phyloP scores from a whole-genome alignment of 1,284 basidiomycete genomes.

The Cerrena zonata region DNA sequence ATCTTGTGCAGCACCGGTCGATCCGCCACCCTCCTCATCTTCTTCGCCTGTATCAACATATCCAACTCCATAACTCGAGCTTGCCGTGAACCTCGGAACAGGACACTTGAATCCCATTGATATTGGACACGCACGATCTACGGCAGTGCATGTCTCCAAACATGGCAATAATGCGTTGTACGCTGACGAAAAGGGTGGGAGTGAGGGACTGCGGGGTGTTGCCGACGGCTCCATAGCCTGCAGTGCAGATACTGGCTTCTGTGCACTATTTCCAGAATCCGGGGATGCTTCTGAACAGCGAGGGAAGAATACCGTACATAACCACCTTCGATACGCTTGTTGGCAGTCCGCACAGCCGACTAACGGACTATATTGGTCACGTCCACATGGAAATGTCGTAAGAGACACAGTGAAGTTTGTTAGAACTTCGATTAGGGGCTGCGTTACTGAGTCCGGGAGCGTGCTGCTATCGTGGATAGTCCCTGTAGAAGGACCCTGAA shows the following conservation, averaged over 20 bases:
- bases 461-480: slow-evolving; percentile 45
- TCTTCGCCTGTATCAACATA: slow-evolving; percentile 53
- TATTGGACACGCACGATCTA: slow-evolving; percentile 72
- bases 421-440: slow-evolving; percentile 52
- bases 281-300: slow-evolving; percentile 53
- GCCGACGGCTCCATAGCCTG: slow-evolving; percentile 34
- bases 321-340: slow-evolving; percentile 70
- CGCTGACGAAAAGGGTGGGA: slow-evolving; percentile 37
- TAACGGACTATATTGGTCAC: slow-evolving; percentile 75
- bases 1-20: slow-evolving; percentile 56
- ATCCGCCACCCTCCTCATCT: slow-evolving; percentile 40
- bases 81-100: slow-evolving; percentile 54
- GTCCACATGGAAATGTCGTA: slow-evolving; percentile 69
- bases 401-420: slow-evolving; percentile 72
- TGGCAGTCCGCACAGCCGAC: slow-evolving; percentile 76
- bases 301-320: slow-evolving; percentile 68
- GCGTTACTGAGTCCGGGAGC: slow-evolving; percentile 45
- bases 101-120: slow-evolving; percentile 74
- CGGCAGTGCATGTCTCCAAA: slow-evolving; percentile 67
- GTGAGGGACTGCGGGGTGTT: slow-evolving; percentile 39
- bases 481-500: slow-evolving; percentile 42
- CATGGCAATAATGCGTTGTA: slow-evolving; percentile 72
- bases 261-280: slow-evolving; percentile 12
- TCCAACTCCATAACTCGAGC: slow-evolving; percentile 70
- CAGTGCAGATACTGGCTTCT: slow-evolving; percentile 38